Percentiles rank a stretch among this genome's conserved stretches.
Evolutionary conservation across 305 asterid genomes (phyloP).

Genomic region (Fraxinus ornus): DNA sequence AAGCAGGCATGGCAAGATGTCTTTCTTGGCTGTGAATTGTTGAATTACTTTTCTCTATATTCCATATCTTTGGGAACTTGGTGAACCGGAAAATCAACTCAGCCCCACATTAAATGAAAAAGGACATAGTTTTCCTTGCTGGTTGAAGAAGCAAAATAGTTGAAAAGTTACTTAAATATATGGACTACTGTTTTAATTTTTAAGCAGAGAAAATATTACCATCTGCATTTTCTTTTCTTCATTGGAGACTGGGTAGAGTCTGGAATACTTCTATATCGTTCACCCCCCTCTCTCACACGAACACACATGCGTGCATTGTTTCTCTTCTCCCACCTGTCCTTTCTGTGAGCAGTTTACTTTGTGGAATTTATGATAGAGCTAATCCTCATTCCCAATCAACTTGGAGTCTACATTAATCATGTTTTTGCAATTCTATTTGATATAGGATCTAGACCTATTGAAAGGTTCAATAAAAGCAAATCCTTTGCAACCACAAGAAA

Average conservation of each 20-base stretch:
- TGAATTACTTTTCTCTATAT: neutral
- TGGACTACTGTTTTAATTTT: neutral
- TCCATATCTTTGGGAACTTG: neutral
- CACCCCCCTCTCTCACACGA: neutral
- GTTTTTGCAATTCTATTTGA: neutral
- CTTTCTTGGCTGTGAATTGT: neutral
- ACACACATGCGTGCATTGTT: neutral
- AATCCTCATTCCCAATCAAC: neutral
- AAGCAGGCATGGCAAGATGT: slow-evolving; percentile 24
- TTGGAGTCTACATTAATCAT: neutral
- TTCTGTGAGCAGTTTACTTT: neutral
- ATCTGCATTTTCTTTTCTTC: neutral
- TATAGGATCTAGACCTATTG: neutral
- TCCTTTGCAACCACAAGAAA: neutral
- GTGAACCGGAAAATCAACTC: neutral
- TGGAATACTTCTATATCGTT: neutral
- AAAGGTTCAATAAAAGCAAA: neutral
- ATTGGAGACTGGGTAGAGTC: neutral
- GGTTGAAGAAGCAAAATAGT: neutral
- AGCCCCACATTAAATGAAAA: neutral
- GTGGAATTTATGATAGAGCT: neutral
- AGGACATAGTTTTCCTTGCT: neutral
- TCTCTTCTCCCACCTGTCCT: neutral
- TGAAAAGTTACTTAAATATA: neutral
- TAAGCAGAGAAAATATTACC: neutral